phyloP scores from a whole-genome alignment of 2,329 filamentous ascomycete genomes.

The Knoxdaviesia proteae region DNA sequence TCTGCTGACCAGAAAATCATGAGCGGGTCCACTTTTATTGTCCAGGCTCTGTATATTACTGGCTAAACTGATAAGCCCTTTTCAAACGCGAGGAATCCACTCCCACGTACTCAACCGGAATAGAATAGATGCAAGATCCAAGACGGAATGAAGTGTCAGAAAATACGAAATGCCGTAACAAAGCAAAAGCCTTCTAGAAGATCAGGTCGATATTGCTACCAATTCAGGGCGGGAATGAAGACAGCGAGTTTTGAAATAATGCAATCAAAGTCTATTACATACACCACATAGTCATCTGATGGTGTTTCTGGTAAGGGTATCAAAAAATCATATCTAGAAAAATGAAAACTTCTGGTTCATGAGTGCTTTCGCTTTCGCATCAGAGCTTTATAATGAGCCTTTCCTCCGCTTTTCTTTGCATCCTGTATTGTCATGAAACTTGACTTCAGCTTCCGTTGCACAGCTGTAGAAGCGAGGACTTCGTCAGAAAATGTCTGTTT shows the following conservation, averaged over 20 bases:
- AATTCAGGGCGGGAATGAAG: too few species aligned
- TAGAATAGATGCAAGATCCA: too few species aligned
- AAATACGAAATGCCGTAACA: too few species aligned
- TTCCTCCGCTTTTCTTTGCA: conserved; percentile 71
- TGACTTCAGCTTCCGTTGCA: conserved; percentile 44
- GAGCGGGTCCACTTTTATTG: too few species aligned
- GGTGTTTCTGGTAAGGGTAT: not conserved
- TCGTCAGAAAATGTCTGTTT: conserved; percentile 78
- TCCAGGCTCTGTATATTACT: too few species aligned
- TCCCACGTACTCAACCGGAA: too few species aligned
- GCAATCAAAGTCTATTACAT: not conserved
- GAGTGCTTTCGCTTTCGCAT: not conserved
- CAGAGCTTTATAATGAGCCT: conserved; percentile 43
- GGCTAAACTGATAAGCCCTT: too few species aligned
- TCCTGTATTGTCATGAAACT: conserved; percentile 77
- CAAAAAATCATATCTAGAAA: not conserved
- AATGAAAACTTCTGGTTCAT: not conserved
- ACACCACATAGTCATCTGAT: not conserved
- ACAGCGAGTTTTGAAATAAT: not conserved
- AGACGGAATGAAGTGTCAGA: too few species aligned
- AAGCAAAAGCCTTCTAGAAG: too few species aligned
- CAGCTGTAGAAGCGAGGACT: conserved; percentile 34
- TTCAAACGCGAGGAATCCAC: too few species aligned
- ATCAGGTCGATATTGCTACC: too few species aligned
- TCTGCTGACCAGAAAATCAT: too few species aligned